Percentiles rank a stretch among this genome's conserved stretches.
Conservation (phyloP, 2,329 filamentous ascomycete genomes). For the Aureobasidium sp. region DNA sequence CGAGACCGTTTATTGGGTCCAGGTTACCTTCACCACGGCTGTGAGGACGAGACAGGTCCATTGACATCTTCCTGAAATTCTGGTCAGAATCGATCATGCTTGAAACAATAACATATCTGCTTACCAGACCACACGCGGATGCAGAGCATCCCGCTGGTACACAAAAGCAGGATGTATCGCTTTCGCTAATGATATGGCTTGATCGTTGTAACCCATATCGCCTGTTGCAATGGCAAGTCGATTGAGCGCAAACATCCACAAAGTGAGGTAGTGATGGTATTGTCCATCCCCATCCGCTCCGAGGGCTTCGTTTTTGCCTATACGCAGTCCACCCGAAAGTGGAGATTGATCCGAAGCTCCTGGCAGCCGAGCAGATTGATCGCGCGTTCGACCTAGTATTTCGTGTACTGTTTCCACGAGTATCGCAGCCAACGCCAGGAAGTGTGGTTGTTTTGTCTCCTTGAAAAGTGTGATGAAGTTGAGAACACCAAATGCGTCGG, state of each 20-base stretch:
- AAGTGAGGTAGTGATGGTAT: constrained; percentile 53
- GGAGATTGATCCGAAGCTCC: constrained; percentile 45
- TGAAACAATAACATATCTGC: not conserved
- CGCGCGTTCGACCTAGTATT: constrained; percentile 44
- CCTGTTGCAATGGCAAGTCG: constrained; percentile 41
- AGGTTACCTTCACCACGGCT: constrained; percentile 47
- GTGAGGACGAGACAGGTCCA: constrained; percentile 39
- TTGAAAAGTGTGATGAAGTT: constrained; percentile 49
- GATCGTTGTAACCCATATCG: constrained; percentile 40
- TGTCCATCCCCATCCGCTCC: constrained; percentile 50
- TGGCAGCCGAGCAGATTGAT: constrained; percentile 39
- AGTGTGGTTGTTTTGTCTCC: constrained; percentile 32
- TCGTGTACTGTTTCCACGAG: constrained; percentile 46
- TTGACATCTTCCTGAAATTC: constrained; percentile 37
- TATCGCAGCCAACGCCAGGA: constrained; percentile 41
- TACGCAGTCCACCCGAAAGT: constrained; percentile 47
- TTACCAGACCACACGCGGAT: constrained; percentile 43
- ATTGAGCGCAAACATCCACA: constrained; percentile 57
- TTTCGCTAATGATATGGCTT: constrained; percentile 44
- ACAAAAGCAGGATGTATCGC: constrained; percentile 48
- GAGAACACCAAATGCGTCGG: constrained; percentile 51
- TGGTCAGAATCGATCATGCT: not conserved
- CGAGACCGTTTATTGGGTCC: constrained; percentile 48
- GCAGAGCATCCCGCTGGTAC: constrained; percentile 24
- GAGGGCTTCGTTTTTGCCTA: constrained; percentile 44